phyloP scores from a whole-genome alignment of 2,329 filamentous ascomycete genomes.

The Colletotrichum abscissum region DNA sequence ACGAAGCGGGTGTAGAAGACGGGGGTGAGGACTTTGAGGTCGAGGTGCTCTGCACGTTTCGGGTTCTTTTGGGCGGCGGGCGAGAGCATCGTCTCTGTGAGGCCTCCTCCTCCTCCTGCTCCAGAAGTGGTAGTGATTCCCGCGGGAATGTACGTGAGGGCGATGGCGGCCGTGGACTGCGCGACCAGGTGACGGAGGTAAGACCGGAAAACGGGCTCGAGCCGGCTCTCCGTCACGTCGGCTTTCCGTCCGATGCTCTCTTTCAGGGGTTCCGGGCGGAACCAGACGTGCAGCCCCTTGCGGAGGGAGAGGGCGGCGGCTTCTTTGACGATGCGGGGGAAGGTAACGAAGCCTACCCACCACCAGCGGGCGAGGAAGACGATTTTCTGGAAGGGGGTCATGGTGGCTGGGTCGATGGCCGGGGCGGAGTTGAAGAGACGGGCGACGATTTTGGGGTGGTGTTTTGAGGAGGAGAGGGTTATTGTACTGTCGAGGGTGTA shows the following conservation, averaged over 20 bases:
- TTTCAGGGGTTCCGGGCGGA: conserved; percentile 70
- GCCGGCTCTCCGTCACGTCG: conserved; percentile 56
- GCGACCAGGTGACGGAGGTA: conserved; percentile 64
- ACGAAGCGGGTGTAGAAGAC: conserved; percentile 75
- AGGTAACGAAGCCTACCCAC: conserved; percentile 75
- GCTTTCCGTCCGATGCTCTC: conserved; percentile 66
- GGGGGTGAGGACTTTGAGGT: conserved; percentile 71
- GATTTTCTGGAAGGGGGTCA: conserved; percentile 55
- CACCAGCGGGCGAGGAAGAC: conserved; percentile 68
- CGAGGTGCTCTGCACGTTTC: conserved; percentile 51
- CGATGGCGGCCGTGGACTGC: conserved; percentile 54
- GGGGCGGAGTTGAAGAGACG: conserved; percentile 65
- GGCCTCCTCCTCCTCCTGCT: neutral
- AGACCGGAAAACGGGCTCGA: conserved; percentile 59
- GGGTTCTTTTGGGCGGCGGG: conserved; percentile 37
- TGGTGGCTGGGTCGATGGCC: conserved; percentile 59
- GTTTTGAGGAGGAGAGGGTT: conserved; percentile 69
- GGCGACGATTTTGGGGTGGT: conserved; percentile 70
- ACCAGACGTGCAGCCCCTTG: conserved; percentile 71
- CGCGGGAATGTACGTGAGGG: conserved; percentile 64
- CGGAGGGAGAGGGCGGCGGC: conserved; percentile 67
- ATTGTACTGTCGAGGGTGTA: conserved; percentile 68
- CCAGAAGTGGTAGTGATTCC: conserved; percentile 49
- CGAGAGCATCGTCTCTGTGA: conserved; percentile 51
- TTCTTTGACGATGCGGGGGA: conserved; percentile 73